Evolutionary conservation across 352 stramenopile genomes (phyloP).

Genomic region (Globisporangium uncinulatum): DNA sequence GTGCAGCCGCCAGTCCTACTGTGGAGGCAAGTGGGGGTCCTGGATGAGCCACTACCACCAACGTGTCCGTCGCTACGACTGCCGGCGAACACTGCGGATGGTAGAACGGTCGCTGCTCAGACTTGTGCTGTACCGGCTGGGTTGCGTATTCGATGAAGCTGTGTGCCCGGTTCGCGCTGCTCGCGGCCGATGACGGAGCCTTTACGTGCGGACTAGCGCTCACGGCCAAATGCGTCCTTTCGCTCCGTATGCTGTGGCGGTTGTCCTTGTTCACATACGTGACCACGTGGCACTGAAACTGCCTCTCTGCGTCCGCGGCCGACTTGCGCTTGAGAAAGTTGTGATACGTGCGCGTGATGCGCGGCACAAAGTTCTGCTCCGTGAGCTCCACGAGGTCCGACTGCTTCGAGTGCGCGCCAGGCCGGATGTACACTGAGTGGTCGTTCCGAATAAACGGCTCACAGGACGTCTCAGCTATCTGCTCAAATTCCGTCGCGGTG

Average conservation of each 20-base stretch:
- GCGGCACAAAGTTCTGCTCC: slow-evolving; percentile 57
- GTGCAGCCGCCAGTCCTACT: not conserved
- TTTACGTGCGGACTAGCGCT: not conserved
- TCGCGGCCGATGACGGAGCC: not conserved
- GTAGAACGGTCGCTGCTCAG: not conserved
- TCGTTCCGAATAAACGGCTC: slow-evolving; percentile 47
- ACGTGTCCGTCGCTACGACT: not conserved
- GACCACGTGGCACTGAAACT: slow-evolving; percentile 68
- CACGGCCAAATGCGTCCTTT: not conserved
- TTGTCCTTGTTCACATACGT: slow-evolving; percentile 66
- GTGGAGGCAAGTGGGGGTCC: slow-evolving; percentile 1
- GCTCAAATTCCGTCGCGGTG: slow-evolving; percentile 45
- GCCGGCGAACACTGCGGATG: not conserved
- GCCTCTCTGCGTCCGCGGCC: slow-evolving; percentile 10
- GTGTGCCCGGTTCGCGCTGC: slow-evolving; percentile 6
- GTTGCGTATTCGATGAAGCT: slow-evolving; percentile 8
- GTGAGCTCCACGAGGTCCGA: slow-evolving; percentile 69
- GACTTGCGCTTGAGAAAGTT: slow-evolving; percentile 78
- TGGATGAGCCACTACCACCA: not conserved
- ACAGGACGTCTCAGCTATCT: slow-evolving; percentile 22
- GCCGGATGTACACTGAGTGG: slow-evolving; percentile 67
- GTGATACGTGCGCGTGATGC: slow-evolving; percentile 63
- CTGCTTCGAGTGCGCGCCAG: slow-evolving; percentile 73
- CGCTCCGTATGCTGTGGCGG: not conserved
- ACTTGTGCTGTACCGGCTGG: not conserved